Conservation (phyloP, 306 rosid species). For the Malus sylvestris region DNA sequence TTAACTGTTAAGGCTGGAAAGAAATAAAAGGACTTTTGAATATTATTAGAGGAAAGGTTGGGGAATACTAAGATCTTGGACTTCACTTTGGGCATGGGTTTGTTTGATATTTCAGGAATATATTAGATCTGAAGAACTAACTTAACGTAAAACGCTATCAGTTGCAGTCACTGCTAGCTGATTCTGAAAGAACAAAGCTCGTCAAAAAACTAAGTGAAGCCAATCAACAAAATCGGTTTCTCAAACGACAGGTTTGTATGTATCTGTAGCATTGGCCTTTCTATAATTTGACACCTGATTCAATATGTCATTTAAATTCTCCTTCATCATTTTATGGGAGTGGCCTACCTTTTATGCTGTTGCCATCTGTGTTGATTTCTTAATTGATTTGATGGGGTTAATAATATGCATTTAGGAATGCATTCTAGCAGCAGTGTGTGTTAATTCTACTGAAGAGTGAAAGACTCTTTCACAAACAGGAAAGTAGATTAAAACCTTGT, state of each 20-base stretch:
- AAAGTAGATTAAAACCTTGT: background rate
- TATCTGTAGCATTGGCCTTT: background rate
- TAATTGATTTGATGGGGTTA: background rate
- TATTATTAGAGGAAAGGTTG: background rate
- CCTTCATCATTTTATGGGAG: background rate
- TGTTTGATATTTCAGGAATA: background rate
- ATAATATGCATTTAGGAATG: background rate
- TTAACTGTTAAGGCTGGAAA: background rate
- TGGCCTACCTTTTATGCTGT: constrained; percentile 5
- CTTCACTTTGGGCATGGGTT: background rate
- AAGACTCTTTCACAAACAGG: background rate
- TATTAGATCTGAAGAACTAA: background rate
- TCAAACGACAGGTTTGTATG: constrained; percentile 82
- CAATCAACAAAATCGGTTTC: constrained; percentile 82
- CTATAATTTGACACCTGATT: background rate
- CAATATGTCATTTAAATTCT: background rate
- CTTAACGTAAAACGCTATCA: constrained; percentile 22
- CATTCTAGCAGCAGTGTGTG: background rate
- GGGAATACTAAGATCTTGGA: background rate
- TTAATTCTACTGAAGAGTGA: background rate
- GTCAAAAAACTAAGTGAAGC: constrained; percentile 83
- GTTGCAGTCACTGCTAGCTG: constrained; percentile 61
- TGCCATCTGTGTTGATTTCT: background rate
- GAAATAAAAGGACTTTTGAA: background rate
- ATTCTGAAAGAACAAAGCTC: constrained; percentile 61